These are phyloP conservation scores for Rhizopogon vesiculosus DNA, from an alignment of 768 basidiomycete genomes.

Conservation along the genomic window DNA sequence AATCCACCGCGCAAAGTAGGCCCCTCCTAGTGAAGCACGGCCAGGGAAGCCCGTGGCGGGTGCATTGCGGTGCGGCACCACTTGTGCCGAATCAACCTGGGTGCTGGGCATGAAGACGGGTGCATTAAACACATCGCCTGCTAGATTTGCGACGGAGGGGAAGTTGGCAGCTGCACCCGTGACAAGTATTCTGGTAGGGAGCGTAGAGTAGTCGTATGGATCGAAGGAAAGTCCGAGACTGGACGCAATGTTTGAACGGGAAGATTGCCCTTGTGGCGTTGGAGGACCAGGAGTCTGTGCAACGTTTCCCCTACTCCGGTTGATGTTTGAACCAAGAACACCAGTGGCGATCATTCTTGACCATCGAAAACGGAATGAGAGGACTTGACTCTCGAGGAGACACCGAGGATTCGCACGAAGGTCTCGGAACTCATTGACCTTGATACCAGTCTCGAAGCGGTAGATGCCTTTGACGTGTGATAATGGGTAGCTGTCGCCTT, in stretches of 20 bases:
- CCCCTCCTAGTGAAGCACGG: slow-evolving; percentile 66
- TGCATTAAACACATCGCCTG: slow-evolving; percentile 81
- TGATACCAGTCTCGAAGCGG: slow-evolving; percentile 85
- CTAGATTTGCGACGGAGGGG: slow-evolving; percentile 73
- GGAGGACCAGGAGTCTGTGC: slow-evolving; percentile 24
- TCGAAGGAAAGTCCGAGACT: slow-evolving; percentile 71
- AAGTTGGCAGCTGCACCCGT: slow-evolving; percentile 84
- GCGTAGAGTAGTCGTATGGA: slow-evolving; percentile 64
- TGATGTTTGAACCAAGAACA: slow-evolving; percentile 45
- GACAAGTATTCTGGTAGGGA: slow-evolving; percentile 64
- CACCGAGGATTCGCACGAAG: slow-evolving; percentile 86
- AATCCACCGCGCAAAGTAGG: slow-evolving; percentile 82
- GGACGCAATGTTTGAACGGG: slow-evolving; percentile 17
- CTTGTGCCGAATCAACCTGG: slow-evolving; percentile 74
- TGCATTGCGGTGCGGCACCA: slow-evolving; percentile 65
- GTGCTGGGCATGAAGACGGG: slow-evolving; percentile 71
- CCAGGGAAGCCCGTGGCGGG: slow-evolving; percentile 67
- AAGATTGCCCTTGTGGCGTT: slow-evolving; percentile 2
- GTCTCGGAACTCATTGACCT: slow-evolving; percentile 85
- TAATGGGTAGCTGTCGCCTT: slow-evolving; percentile 70
- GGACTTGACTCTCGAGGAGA: slow-evolving; percentile 75
- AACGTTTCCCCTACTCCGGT: slow-evolving; percentile 27
- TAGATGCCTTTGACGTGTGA: slow-evolving; percentile 82
- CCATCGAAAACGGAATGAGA: slow-evolving; percentile 82
- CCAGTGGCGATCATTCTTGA: slow-evolving; percentile 68